These are phyloP conservation scores for Amanita jacksonii DNA, from an alignment of 768 basidiomycete species.

Conservation along the genomic window DNA sequence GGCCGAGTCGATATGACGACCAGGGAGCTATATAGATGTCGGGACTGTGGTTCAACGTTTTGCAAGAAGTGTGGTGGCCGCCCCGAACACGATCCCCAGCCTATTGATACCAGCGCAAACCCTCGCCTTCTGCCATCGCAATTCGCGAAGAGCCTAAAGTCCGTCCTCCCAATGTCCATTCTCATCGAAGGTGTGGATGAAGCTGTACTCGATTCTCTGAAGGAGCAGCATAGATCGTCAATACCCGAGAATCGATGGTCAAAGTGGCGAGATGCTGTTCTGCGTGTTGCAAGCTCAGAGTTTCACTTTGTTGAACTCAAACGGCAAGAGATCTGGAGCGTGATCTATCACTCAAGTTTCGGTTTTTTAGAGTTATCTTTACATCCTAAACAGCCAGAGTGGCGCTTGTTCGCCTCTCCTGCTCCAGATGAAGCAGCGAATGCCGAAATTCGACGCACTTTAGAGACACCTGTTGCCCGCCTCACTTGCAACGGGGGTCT, in stretches of 20 bases:
- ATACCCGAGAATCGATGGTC: conserved; percentile 55
- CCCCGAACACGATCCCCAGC: conserved; percentile 72
- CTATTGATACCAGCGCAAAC: conserved; percentile 39
- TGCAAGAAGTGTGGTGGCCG: conserved; percentile 86
- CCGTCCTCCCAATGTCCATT: conserved; percentile 81
- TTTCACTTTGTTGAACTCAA: conserved; percentile 80
- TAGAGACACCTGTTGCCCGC: conserved; percentile 72
- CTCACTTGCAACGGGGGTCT: conserved; percentile 47
- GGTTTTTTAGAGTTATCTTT: conserved; percentile 71
- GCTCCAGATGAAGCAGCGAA: conserved; percentile 62
- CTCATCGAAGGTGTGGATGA: conserved; percentile 41
- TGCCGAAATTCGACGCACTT: conserved; percentile 63
- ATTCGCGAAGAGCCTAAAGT: conserved; percentile 73
- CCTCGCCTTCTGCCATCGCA: conserved; percentile 61
- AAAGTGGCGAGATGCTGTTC: conserved; percentile 59
- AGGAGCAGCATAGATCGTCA: conserved; percentile 24
- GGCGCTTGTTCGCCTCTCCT: conserved; percentile 76
- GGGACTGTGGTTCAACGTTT: conserved; percentile 67
- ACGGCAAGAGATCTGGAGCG: conserved; percentile 85
- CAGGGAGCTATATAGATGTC: conserved; percentile 55
- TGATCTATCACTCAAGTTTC: conserved; percentile 59
- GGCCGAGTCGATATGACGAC: conserved; percentile 73
- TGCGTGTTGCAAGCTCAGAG: conserved; percentile 48
- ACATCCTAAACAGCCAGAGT: conserved; percentile 70
- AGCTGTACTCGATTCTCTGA: conserved; percentile 43